Conservation (phyloP, 345 rosid species). For the Pseudoturritis turrita region DNA sequence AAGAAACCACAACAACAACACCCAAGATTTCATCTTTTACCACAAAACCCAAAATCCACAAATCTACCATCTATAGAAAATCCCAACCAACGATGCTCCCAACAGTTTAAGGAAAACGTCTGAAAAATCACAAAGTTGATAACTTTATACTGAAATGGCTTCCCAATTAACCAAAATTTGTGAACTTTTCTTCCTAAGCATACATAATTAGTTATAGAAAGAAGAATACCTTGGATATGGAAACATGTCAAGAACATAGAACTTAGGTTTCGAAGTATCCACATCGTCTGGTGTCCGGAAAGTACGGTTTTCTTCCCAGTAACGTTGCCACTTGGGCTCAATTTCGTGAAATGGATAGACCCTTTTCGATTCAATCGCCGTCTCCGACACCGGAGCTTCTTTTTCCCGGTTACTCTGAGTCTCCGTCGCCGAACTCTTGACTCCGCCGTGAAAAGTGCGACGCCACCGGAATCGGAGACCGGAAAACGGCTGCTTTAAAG, state of each 20-base stretch:
- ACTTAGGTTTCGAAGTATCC: conserved; percentile 80
- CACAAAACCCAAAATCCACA: neutral
- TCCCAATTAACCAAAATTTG: conserved; percentile 2
- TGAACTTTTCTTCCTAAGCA: neutral
- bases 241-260: conserved; percentile 98
- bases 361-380: conserved; percentile 42
- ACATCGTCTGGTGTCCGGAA: conserved; percentile 83
- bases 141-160: neutral
- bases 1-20: neutral
- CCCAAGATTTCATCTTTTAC: neutral
- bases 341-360: conserved; percentile 85
- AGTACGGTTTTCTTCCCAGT: conserved; percentile 72
- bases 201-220: neutral
- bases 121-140: neutral
- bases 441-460: conserved; percentile 12
- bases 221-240: conserved; percentile 88
- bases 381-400: neutral
- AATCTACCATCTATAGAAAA: neutral
- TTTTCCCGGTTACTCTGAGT: conserved; percentile 6
- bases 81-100: neutral
- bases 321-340: conserved; percentile 91
- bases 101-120: neutral
- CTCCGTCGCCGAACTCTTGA: conserved; percentile 9
- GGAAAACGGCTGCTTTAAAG: conserved; percentile 20
- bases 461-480: conserved; percentile 5